A percentile compares a stretch with the other conserved stretches of the same genome.
Evolutionary conservation across 305 asterid genomes (phyloP).

Genomic region (Nicotiana rustica): DNA sequence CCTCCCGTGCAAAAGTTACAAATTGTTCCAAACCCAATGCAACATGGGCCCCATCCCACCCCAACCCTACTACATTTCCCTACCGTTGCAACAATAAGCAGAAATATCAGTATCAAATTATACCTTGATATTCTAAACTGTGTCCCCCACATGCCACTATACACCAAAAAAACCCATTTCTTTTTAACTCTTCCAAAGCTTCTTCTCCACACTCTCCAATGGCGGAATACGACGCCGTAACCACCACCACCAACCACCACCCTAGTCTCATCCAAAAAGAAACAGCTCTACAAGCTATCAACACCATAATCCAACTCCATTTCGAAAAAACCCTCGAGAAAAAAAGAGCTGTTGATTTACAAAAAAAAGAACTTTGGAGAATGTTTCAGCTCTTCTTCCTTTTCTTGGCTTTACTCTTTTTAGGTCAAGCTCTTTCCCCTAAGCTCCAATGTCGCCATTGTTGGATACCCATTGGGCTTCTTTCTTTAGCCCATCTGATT

Average conservation of each 20-base stretch:
- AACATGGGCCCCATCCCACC: conserved; percentile 20
- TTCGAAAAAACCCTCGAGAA: conserved; percentile 95
- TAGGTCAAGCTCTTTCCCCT: conserved; percentile 57
- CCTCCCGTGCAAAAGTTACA: no score
- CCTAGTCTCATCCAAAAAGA: conserved; percentile 58
- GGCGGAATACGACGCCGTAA: conserved; percentile 71
- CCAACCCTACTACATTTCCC: conserved; percentile 20
- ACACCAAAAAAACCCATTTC: neutral
- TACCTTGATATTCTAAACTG: neutral
- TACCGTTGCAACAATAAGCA: conserved; percentile 24
- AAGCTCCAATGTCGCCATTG: conserved; percentile 85
- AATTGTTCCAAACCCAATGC: neutral
- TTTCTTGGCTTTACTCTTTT: conserved; percentile 61
- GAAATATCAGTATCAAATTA: neutral
- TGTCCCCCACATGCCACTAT: neutral
- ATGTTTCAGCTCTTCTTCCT: conserved; percentile 86
- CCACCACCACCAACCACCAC: conserved; percentile 47
- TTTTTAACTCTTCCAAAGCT: neutral
- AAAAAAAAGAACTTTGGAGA: conserved; percentile 85
- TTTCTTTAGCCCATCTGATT: conserved; percentile 77
- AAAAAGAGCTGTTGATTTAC: conserved; percentile 77
- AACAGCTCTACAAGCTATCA: conserved; percentile 79
- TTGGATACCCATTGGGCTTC: conserved; percentile 92
- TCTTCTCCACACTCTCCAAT: conserved; percentile 43
- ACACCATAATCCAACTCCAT: conserved; percentile 94